Conservation (phyloP, 2,329 filamentous ascomycete species). For the Biscogniauxia mediterranea region DNA sequence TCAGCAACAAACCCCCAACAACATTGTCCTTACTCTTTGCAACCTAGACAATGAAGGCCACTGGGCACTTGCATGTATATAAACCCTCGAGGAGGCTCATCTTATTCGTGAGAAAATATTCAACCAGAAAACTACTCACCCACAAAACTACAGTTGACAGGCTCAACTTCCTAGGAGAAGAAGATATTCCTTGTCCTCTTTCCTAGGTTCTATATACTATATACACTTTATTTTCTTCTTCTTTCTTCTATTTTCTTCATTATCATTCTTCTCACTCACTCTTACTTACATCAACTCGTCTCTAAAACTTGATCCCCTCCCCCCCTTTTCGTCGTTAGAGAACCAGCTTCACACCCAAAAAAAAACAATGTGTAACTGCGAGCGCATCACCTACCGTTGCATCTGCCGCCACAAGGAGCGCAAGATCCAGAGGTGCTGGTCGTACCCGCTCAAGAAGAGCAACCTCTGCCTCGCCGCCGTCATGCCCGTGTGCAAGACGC, state of each 20-base stretch:
- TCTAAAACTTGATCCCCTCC: no score
- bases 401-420: conserved; percentile 27
- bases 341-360: no score
- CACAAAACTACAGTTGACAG: conserved; percentile 1
- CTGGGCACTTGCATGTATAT: neutral
- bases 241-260: conserved; percentile 1
- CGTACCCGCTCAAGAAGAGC: conserved; percentile 14
- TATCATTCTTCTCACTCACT: neutral
- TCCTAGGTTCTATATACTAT: neutral
- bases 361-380: conserved; percentile 23
- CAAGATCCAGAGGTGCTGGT: conserved; percentile 15
- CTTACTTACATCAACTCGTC: neutral
- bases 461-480: conserved; percentile 11
- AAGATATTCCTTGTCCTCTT: conserved; percentile 1
- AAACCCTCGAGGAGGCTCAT: neutral
- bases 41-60: neutral
- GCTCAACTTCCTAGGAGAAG: conserved; percentile 5
- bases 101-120: neutral
- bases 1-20: conserved; percentile 7
- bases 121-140: neutral
- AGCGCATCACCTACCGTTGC: conserved; percentile 17
- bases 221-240: conserved; percentile 4
- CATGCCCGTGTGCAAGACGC: conserved; percentile 15
- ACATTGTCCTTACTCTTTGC: neutral
- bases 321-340: no score